Evolutionary conservation across 345 rosid species (phyloP), one percentile per base, ranked within the genome.

Genomic region (Acer campestre): DNA sequence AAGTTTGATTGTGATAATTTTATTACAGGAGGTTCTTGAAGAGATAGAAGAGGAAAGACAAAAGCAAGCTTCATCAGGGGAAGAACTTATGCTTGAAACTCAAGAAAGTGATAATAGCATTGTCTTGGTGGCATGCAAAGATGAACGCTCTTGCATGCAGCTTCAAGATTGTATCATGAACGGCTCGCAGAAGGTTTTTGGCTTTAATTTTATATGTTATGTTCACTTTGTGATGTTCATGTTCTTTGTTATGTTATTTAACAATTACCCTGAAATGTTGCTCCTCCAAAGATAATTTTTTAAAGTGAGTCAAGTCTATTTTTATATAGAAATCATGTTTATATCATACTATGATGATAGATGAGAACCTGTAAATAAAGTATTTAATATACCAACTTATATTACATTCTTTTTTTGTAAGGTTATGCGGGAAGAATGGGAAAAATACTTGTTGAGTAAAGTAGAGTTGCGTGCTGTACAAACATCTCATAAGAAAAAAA

Each of bases 391-490:
- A 58, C 74, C 75, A 49, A 22, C 16, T 59, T 55, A 53, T 67
- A 8, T 22, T 53, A 59, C n/a, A 20, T 59, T 16, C 59, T 1
- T 76, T 49, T 72, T 77, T 63, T 62, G 46, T 83, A 85, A 96
- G 98, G 97, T 92, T 51, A 88, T 94, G 97, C 90, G 74, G 76
- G 97, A 91, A 82, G 98, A 89, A 84, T 96, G 99, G 98, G 89
- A 89, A 87, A 92, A 91, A 78, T 96, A 96, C 81, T 84, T 94
- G 78, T 80, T 92, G 79, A 92, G 97, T 90, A 94, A 94, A 84
- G 89, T 90, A 49, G 93, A 94, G 86, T 78, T 91, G 79, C 94
- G 90, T 25, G 79, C 78, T 69, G 74, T 89, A 73, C 97, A 87
- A 81, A 81, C 85, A 55, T 94, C 94, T 38, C 90, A 23, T 25